Evolutionary conservation across 805 yeast species (phyloP), one percentile per base, ranked within the genome.

Genomic region (Lipomyces starkeyi): DNA sequence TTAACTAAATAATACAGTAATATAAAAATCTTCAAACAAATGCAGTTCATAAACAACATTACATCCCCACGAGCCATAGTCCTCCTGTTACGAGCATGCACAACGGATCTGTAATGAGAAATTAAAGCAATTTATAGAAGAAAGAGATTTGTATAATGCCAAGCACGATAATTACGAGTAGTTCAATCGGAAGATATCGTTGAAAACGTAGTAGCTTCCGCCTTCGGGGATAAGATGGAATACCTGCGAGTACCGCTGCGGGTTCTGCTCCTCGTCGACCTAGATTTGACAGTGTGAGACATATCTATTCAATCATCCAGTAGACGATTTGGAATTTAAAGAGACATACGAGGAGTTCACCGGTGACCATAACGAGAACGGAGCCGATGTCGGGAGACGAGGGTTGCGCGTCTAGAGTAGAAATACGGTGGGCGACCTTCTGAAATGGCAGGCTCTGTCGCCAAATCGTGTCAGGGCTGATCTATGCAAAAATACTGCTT

Each of bases 361-460:
- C 99, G 64, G 99, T 95, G 75, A 95, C 98, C 95, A 95, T 89
- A 63, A 94, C 98, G 75, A 95, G 84, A 65, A 95, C 97, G 78
- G 94, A 98, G 37, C 81, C 82, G 71, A 95, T 94, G 75, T 83
- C 86, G 67, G 97, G 91, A 66, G 97, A 90, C 52, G 96, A 97
- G 61, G 99, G 99, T 83, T 95, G 99, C 58, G 98, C 98, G 77
- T 95, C 98, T 77, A 95, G 86, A 57, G 98, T 94, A 64, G 97
- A 88, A 78, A 95, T 90, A 83, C 96, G 86, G 84, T 95, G 99
- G 61, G 87, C 89, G 66, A 95, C 98, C 82, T 93, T 93, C 79
- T 86, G 89, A 85, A 95, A 95, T 62, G 97, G 97, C 76, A 95
- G 85, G 52, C 93, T 86, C 68, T 72, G 47, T 17, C 6, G n/a